These are phyloP conservation scores for Fusarium mundagurra DNA, from an alignment of 2,329 filamentous ascomycete species.

Conservation along the genomic window DNA sequence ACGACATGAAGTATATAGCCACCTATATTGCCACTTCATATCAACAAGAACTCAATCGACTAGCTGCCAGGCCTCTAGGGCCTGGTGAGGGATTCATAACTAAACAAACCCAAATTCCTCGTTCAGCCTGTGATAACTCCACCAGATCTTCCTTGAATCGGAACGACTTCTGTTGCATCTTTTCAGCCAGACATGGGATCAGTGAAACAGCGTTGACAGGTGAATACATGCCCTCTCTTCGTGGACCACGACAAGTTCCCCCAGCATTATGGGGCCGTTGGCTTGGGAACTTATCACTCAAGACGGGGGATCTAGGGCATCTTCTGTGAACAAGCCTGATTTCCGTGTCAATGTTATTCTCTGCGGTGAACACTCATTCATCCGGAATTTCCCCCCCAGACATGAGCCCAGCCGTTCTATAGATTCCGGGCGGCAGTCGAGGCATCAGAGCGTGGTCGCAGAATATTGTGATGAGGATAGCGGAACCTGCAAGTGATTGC, in stretches of 20 bases:
- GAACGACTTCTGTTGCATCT: background rate
- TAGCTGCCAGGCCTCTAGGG: background rate
- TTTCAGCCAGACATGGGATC: background rate
- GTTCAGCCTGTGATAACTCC: background rate
- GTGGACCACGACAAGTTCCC: background rate
- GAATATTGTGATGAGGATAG: background rate
- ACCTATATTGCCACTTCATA: background rate
- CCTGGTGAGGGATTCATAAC: background rate
- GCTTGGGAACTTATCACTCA: background rate
- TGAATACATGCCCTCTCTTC: background rate
- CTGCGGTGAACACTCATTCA: background rate
- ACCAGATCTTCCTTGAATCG: background rate
- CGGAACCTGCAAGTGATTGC: too few species aligned
- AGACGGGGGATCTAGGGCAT: background rate
- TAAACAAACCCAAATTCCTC: background rate
- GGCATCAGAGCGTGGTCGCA: background rate
- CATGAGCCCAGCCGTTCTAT: background rate
- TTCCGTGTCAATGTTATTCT: background rate
- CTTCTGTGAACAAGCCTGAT: background rate
- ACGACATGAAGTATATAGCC: background rate
- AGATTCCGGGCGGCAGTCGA: background rate
- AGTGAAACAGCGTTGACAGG: background rate
- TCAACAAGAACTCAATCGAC: background rate
- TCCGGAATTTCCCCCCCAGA: background rate
- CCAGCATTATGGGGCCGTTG: background rate